Evolutionary conservation across 2,329 filamentous ascomycete genomes (phyloP).

Genomic region (Fusarium sublunatum): DNA sequence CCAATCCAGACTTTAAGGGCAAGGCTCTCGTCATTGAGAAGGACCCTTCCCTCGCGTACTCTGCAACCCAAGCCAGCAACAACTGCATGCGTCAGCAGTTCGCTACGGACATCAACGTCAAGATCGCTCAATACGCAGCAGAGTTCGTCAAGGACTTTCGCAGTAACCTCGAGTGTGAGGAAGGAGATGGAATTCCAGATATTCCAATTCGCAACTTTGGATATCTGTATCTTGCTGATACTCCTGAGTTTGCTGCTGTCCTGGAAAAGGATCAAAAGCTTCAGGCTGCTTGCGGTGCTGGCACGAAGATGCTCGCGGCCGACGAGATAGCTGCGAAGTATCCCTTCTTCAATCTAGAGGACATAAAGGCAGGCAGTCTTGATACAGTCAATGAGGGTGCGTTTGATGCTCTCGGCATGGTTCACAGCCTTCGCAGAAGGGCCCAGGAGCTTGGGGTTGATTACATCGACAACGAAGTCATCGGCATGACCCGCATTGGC

Average conservation of each 20-base stretch:
- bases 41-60: constrained; percentile 9
- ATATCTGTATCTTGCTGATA: constrained; percentile 23
- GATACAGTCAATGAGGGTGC: constrained; percentile 24
- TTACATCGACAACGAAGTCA: constrained; percentile 24
- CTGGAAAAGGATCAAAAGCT: constrained; percentile 18
- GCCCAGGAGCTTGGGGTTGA: constrained; percentile 2
- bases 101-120: constrained; percentile 20
- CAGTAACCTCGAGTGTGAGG: constrained; percentile 11
- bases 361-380: constrained; percentile 16
- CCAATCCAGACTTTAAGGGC: constrained; percentile 21
- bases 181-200: neutral
- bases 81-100: constrained; percentile 31
- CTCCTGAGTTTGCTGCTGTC: neutral
- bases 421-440: constrained; percentile 3
- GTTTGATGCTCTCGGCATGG: constrained; percentile 24
- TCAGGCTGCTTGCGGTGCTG: constrained; percentile 12
- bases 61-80: constrained; percentile 25
- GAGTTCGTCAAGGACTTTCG: constrained; percentile 19
- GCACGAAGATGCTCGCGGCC: constrained; percentile 11
- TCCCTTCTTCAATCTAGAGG: constrained; percentile 10
- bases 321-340: constrained; percentile 18
- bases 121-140: constrained; percentile 22
- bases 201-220: constrained; percentile 24
- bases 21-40: constrained; percentile 19
- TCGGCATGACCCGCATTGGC: neutral